phyloP scores from a whole-genome alignment of 2,329 filamentous ascomycete genomes.

The Pyrenochaeta sp. region DNA sequence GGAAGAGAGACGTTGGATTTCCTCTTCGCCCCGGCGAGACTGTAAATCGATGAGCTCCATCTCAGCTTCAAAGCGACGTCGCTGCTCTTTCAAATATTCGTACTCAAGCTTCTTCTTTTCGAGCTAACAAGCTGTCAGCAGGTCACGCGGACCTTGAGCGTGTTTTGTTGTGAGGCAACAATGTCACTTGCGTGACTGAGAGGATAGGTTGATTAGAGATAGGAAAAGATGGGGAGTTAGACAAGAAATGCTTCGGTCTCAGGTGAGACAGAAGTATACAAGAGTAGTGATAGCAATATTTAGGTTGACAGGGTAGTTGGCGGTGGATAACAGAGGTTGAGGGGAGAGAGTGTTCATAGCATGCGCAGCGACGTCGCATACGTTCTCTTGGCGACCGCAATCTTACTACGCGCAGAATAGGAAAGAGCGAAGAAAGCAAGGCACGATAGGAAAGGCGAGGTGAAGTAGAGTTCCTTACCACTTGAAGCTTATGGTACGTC shows the following conservation, averaged over 20 bases:
- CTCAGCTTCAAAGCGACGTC: constrained; percentile 87
- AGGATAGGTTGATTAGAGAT: constrained; percentile 19
- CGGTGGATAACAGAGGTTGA: background rate
- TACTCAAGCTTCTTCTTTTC: constrained; percentile 95
- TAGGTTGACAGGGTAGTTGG: constrained; percentile 5
- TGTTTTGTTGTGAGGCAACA: constrained; percentile 20
- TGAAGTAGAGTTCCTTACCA: constrained; percentile 66
- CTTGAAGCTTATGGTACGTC: constrained; percentile 76
- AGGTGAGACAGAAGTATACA: constrained; percentile 29
- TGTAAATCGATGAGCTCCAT: constrained; percentile 90
- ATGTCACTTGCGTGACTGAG: constrained; percentile 14
- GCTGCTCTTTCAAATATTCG: constrained; percentile 88
- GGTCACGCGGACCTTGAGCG: constrained; percentile 24
- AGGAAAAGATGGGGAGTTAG: constrained; percentile 14
- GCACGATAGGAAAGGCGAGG: constrained; percentile 20
- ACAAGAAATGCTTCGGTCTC: constrained; percentile 16
- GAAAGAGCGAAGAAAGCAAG: constrained; percentile 16
- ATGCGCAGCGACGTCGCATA: constrained; percentile 10
- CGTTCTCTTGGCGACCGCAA: constrained; percentile 17
- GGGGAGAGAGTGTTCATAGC: background rate
- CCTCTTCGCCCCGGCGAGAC: constrained; percentile 81
- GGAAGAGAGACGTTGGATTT: constrained; percentile 84
- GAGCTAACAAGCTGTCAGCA: constrained; percentile 65
- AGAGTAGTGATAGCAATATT: constrained; percentile 22
- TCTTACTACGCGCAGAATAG: constrained; percentile 15